These are phyloP conservation scores for Alnus rubra DNA, from an alignment of 306 rosid species.

Conservation along the genomic window DNA sequence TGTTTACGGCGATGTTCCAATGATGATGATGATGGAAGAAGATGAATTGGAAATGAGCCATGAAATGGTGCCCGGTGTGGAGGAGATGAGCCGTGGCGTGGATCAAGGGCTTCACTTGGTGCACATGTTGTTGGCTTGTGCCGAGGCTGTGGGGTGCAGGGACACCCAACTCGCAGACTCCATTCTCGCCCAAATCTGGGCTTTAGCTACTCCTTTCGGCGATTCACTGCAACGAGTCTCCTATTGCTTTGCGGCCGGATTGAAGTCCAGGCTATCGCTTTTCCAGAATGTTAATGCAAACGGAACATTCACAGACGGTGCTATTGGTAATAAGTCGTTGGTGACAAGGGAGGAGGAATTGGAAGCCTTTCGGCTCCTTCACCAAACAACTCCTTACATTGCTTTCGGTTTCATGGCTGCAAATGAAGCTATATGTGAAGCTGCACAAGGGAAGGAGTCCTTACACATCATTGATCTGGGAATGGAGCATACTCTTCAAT, in stretches of 20 bases:
- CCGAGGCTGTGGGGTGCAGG: constrained; percentile 76
- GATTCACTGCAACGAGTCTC: constrained; percentile 74
- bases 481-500: constrained; percentile 70
- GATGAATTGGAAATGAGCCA: constrained; percentile 31
- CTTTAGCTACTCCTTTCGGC: constrained; percentile 57
- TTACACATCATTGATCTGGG: constrained; percentile 71
- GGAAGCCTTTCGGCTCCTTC: constrained; percentile 70
- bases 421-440: constrained; percentile 69
- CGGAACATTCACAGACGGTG: constrained; percentile 31
- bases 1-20: constrained; percentile 32
- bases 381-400: constrained; percentile 77
- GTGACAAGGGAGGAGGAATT: constrained; percentile 52
- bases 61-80: constrained; percentile 31
- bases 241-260: constrained; percentile 58
- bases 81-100: constrained; percentile 43
- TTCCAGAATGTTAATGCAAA: constrained; percentile 48
- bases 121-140: constrained; percentile 72
- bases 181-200: constrained; percentile 51
- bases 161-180: constrained; percentile 61
- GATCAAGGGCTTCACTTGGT: constrained; percentile 77
- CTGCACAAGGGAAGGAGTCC: constrained; percentile 53
- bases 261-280: constrained; percentile 61
- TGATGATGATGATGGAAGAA: constrained; percentile 25
- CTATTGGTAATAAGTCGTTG: constrained; percentile 37
- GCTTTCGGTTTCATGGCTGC: constrained; percentile 81